Percentiles rank a stretch among this genome's conserved stretches.
These are phyloP conservation scores for Venturia nashicola DNA, from an alignment of 2,329 filamentous ascomycete genomes.

Conservation along the genomic window DNA sequence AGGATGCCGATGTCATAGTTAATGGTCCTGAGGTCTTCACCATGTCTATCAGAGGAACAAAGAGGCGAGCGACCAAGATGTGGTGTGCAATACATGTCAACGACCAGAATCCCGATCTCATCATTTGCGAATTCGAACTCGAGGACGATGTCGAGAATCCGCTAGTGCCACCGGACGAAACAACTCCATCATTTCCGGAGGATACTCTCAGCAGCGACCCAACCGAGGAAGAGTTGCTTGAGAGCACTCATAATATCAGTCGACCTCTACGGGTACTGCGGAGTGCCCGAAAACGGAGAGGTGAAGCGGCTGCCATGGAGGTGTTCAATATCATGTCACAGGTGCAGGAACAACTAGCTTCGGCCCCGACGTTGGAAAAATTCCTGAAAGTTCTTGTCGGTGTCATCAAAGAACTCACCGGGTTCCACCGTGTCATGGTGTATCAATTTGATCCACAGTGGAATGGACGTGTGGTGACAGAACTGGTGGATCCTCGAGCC, in stretches of 20 bases:
- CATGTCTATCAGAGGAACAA: constrained; percentile 53
- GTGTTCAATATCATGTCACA: constrained; percentile 89
- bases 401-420: constrained; percentile 78
- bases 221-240: constrained; percentile 58
- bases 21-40: constrained; percentile 84
- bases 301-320: constrained; percentile 75
- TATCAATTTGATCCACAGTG: constrained; percentile 78
- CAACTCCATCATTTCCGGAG: constrained; percentile 50
- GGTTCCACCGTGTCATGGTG: constrained; percentile 86
- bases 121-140: constrained; percentile 82
- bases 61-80: constrained; percentile 49
- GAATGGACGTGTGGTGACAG: constrained; percentile 79
- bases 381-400: constrained; percentile 76
- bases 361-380: constrained; percentile 54
- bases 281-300: constrained; percentile 61
- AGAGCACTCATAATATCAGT: constrained; percentile 64
- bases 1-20: constrained; percentile 58
- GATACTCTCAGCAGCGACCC: constrained; percentile 65
- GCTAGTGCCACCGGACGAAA: constrained; percentile 46
- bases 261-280: constrained; percentile 66
- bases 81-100: constrained; percentile 84
- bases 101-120: constrained; percentile 51
- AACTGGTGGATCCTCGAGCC: constrained; percentile 67
- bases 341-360: constrained; percentile 73
- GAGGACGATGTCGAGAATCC: constrained; percentile 65